These are phyloP conservation scores for Daldinia sp. DNA, from an alignment of 2,329 filamentous ascomycete genomes.

Conservation along the genomic window DNA sequence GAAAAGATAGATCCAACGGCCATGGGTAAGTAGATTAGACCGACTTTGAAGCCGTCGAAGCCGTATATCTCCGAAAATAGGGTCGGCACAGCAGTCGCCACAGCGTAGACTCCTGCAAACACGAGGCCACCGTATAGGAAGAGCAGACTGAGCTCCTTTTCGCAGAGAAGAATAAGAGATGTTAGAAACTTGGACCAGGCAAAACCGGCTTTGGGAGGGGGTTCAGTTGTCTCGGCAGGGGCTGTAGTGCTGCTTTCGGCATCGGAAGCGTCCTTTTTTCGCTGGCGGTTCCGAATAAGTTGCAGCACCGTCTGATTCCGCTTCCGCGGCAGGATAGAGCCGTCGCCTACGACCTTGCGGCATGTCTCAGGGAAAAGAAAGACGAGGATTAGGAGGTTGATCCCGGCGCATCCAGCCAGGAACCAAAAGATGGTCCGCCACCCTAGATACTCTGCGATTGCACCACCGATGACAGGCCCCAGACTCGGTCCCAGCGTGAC, in stretches of 20 bases:
- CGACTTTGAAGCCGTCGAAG: conserved; percentile 58
- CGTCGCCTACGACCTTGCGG: conserved; percentile 66
- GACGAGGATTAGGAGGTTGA: conserved; percentile 59
- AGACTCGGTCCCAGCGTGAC: conserved; percentile 51
- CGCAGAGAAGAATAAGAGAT: conserved; percentile 60
- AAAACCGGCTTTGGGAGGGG: conserved; percentile 33
- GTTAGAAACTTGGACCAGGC: conserved; percentile 52
- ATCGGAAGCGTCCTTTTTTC: conserved; percentile 37
- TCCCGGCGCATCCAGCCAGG: conserved; percentile 59
- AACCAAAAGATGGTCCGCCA: conserved; percentile 74
- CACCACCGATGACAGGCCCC: conserved; percentile 56
- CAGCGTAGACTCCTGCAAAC: conserved; percentile 64
- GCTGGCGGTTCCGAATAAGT: conserved; percentile 17
- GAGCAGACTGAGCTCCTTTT: conserved; percentile 64
- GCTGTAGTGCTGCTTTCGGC: conserved; percentile 49
- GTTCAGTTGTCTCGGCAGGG: conserved; percentile 47
- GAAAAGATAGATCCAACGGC: conserved; percentile 58
- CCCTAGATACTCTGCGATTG: conserved; percentile 64
- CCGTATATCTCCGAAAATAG: conserved; percentile 59
- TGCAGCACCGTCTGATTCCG: conserved; percentile 55
- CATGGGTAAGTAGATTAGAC: conserved; percentile 62
- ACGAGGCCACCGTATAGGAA: conserved; percentile 61
- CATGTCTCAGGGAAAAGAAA: conserved; percentile 65
- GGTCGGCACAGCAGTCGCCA: conserved; percentile 60
- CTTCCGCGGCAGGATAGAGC: conserved; percentile 61